These are phyloP conservation scores for Fusarium liriodendri DNA, from an alignment of 2,329 filamentous ascomycete genomes.

Conservation along the genomic window DNA sequence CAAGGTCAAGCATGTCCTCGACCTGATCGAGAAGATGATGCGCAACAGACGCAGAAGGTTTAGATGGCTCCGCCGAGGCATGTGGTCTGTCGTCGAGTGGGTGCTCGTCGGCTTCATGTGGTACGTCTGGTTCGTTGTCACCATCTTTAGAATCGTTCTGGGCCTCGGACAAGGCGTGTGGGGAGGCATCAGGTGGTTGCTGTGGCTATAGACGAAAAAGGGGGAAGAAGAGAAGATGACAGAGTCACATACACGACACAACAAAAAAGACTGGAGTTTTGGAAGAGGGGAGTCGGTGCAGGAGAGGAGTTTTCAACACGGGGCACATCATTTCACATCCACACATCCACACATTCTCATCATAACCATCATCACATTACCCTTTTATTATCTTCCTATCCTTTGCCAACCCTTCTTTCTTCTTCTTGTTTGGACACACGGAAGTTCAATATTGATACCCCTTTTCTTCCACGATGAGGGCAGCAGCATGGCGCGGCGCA, in stretches of 20 bases:
- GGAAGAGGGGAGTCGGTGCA: not conserved
- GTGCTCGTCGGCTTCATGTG: conserved; percentile 89
- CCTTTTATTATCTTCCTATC: not conserved
- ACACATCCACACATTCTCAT: conserved; percentile 7
- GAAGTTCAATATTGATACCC: conserved; percentile 42
- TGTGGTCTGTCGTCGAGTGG: conserved; percentile 91
- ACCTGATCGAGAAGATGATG: conserved; percentile 82
- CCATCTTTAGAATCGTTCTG: conserved; percentile 74
- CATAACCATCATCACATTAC: not conserved
- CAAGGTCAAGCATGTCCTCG: conserved; percentile 82
- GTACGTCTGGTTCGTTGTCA: conserved; percentile 92
- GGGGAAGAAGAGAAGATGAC: conserved; percentile 2
- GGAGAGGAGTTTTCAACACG: conserved; percentile 17
- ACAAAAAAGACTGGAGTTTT: not conserved
- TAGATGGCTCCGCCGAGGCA: conserved; percentile 78
- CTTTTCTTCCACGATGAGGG: conserved; percentile 30
- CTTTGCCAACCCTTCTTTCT: conserved; percentile 12
- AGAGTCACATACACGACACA: not conserved
- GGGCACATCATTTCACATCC: not conserved
- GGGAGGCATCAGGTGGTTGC: conserved; percentile 78
- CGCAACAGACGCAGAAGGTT: conserved; percentile 75
- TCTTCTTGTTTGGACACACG: conserved; percentile 12
- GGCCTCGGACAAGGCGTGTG: conserved; percentile 71
- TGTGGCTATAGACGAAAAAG: conserved; percentile 73
- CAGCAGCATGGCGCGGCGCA: conserved; percentile 37